These are phyloP conservation scores for Thalassiosira mediterranea DNA, from an alignment of 352 stramenopile genomes.

Conservation along the genomic window DNA sequence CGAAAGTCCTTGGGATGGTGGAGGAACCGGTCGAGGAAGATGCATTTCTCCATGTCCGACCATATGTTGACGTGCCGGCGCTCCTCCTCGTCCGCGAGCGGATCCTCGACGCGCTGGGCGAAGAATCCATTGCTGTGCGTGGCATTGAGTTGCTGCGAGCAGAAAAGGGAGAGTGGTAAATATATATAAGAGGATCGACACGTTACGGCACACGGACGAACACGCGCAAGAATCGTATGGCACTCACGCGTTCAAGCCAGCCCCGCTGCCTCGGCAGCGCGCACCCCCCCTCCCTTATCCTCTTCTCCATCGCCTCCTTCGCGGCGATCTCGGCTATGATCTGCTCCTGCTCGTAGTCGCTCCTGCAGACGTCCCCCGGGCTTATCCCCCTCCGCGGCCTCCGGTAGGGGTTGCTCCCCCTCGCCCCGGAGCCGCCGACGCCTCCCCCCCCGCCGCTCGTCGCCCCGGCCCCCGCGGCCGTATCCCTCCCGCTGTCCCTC, in stretches of 20 bases:
- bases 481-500: too few relatives aligned
- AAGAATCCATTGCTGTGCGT: constrained; percentile 73
- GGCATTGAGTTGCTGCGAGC: constrained; percentile 60
- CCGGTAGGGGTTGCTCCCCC: constrained; percentile 80
- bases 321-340: constrained; percentile 83
- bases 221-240: too few relatives aligned
- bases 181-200: constrained; percentile 2
- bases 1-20: constrained; percentile 99
- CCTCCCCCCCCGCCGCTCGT: too few relatives aligned
- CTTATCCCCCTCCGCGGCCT: constrained; percentile 63
- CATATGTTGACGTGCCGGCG: constrained; percentile 91
- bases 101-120: constrained; percentile 59
- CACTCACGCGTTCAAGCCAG: constrained; percentile 72
- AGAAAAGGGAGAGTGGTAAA: constrained; percentile 5
- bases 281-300: constrained; percentile 78
- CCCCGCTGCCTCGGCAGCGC: constrained; percentile 66
- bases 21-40: constrained; percentile 98
- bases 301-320: constrained; percentile 82
- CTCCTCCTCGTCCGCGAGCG: constrained; percentile 63
- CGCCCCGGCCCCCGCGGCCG: constrained; percentile 4
- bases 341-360: constrained; percentile 85
- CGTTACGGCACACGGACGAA: neutral
- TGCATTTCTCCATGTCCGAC: constrained; percentile 98
- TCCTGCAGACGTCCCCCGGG: constrained; percentile 64
- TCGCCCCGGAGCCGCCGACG: constrained; percentile 9